phyloP scores from a whole-genome alignment of 768 basidiomycete genomes.

The Auriscalpium orientale region DNA sequence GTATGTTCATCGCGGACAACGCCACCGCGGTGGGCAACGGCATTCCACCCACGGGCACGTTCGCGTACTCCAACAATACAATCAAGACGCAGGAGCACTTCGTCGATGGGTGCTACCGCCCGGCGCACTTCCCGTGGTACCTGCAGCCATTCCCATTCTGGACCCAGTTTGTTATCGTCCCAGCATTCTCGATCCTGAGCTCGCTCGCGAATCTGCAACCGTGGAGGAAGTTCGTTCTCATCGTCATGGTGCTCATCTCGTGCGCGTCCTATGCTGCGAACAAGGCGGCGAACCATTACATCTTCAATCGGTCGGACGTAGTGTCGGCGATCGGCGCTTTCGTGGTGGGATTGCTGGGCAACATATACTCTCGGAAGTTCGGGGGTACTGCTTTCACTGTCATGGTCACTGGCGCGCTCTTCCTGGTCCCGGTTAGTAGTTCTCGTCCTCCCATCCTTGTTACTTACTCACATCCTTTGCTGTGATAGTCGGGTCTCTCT shows the following conservation, averaged over 20 bases:
- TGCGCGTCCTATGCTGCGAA: constrained; percentile 75
- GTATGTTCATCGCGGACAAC: constrained; percentile 62
- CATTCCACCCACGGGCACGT: constrained; percentile 49
- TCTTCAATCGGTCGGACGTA: constrained; percentile 77
- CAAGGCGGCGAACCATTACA: constrained; percentile 76
- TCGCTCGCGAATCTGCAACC: constrained; percentile 78
- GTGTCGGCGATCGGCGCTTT: constrained; percentile 84
- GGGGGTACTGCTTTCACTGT: constrained; percentile 84
- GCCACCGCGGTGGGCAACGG: constrained; percentile 29
- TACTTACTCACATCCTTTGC: neutral
- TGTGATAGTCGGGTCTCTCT: constrained; percentile 66
- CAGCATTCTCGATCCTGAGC: constrained; percentile 61
- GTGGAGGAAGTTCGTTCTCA: constrained; percentile 58
- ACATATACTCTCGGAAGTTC: constrained; percentile 74
- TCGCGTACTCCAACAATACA: constrained; percentile 55
- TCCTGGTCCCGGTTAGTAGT: constrained; percentile 72
- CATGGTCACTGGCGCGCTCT: constrained; percentile 85
- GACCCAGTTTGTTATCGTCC: constrained; percentile 71
- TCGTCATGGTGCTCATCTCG: constrained; percentile 80
- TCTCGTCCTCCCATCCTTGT: constrained; percentile 1
- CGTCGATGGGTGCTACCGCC: constrained; percentile 64
- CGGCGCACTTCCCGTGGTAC: constrained; percentile 60
- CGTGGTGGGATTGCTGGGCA: constrained; percentile 70
- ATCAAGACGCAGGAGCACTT: constrained; percentile 40
- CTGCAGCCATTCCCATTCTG: constrained; percentile 77